These are phyloP conservation scores for Blastomyces parvus DNA, from an alignment of 2,329 filamentous ascomycete species.

Conservation along the genomic window DNA sequence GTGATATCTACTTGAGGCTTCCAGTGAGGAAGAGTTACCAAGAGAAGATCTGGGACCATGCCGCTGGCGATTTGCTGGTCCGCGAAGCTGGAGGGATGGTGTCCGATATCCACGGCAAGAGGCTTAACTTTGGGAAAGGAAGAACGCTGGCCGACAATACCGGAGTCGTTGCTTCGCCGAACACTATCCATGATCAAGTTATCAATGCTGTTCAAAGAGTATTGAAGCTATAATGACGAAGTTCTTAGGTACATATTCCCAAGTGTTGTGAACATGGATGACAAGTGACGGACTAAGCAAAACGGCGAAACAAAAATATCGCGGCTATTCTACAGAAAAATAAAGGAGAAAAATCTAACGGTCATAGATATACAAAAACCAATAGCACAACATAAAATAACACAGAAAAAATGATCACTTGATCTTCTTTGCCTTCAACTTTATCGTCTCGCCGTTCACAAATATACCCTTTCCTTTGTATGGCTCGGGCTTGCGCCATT, in stretches of 20 bases:
- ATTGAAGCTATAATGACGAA: constrained; percentile 42
- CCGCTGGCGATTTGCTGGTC: constrained; percentile 87
- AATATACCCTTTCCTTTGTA: constrained; percentile 99
- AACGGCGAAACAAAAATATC: constrained; percentile 7
- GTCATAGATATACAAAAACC: constrained; percentile 12
- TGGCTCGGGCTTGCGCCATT: constrained; percentile 86
- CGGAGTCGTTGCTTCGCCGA: constrained; percentile 83
- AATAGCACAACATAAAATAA: not conserved
- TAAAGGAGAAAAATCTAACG: not conserved
- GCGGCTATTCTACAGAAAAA: constrained; percentile 18
- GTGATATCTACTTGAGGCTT: constrained; percentile 86
- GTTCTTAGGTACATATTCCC: not conserved
- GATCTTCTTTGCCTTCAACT: constrained; percentile 95
- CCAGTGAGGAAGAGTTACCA: constrained; percentile 80
- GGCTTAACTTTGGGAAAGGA: constrained; percentile 76
- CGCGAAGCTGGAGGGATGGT: constrained; percentile 87
- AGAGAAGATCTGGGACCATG: constrained; percentile 99
- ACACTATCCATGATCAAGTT: constrained; percentile 63
- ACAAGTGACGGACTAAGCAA: not conserved
- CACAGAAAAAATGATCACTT: constrained; percentile 47
- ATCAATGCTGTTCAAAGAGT: constrained; percentile 76
- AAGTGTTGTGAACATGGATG: not conserved
- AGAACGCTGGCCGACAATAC: constrained; percentile 83
- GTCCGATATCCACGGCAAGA: constrained; percentile 76
- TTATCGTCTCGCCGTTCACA: constrained; percentile 94